Evolutionary conservation across 2,329 filamentous ascomycete species (phyloP).

Genomic region (Boeremia lycopersici): DNA sequence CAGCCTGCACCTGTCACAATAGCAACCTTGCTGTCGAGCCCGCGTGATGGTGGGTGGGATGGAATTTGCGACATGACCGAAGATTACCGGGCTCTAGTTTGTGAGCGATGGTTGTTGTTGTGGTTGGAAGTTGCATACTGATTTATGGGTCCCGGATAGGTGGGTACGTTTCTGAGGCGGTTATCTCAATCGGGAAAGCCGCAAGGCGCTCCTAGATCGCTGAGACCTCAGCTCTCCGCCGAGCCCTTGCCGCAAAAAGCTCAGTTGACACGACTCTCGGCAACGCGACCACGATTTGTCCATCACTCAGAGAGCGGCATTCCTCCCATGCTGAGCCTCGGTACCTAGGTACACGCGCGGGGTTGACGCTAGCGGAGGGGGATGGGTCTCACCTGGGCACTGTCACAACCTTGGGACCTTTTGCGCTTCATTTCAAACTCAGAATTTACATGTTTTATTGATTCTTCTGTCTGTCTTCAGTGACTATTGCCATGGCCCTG

Average conservation of each 20-base stretch:
- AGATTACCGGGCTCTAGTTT: background rate
- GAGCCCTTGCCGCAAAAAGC: background rate
- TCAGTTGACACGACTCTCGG: background rate
- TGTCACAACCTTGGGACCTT: no score
- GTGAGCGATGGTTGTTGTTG: background rate
- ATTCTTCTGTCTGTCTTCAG: background rate
- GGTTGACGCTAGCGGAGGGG: constrained; percentile 19
- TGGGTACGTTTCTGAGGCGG: background rate
- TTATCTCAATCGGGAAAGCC: constrained; percentile 10
- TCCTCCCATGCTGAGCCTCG: constrained; percentile 10
- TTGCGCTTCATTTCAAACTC: no score
- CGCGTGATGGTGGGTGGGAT: constrained; percentile 43
- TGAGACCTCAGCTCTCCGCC: background rate
- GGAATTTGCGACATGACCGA: constrained; percentile 24
- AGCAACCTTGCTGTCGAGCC: constrained; percentile 53
- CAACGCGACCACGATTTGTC: background rate
- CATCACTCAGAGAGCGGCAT: background rate
- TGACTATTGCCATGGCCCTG: constrained; percentile 13
- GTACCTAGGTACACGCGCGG: constrained; percentile 18
- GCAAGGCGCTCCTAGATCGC: background rate
- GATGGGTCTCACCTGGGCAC: no score
- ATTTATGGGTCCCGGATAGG: no score
- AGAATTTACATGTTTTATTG: no score
- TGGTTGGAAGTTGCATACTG: background rate
- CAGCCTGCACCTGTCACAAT: constrained; percentile 67